Conservation (phyloP, 2,329 filamentous ascomycete genomes). For the Aspergillus pseudonomiae region DNA sequence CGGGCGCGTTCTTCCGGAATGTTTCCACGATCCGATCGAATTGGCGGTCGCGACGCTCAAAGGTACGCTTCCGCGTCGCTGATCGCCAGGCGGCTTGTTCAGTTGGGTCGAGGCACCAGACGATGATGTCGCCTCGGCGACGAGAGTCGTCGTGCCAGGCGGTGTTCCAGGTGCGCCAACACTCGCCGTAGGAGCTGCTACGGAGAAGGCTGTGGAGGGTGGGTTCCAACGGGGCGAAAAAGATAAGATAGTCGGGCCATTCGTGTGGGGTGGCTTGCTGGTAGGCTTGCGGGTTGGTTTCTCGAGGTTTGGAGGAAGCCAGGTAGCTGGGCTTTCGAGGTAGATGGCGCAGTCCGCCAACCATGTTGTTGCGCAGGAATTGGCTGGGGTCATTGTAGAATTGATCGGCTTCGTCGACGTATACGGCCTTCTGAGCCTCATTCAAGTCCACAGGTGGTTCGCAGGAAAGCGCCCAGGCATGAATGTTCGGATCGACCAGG, state of each 20-base stretch:
- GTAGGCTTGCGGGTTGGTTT: slow-evolving; percentile 7
- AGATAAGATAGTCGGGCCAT: slow-evolving; percentile 54
- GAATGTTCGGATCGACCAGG: slow-evolving; percentile 72
- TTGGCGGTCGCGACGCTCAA: slow-evolving; percentile 33
- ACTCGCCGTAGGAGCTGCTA: slow-evolving; percentile 57
- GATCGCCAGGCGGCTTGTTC: slow-evolving; percentile 42
- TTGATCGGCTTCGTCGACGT: slow-evolving; percentile 86
- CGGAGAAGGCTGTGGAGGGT: slow-evolving; percentile 49
- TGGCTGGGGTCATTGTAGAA: slow-evolving; percentile 72
- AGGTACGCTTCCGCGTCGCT: slow-evolving; percentile 25
- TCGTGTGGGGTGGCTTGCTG: slow-evolving; percentile 29
- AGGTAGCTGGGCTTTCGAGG: slow-evolving; percentile 39
- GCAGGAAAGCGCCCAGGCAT: slow-evolving; percentile 84
- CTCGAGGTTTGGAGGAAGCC: slow-evolving; percentile 5
- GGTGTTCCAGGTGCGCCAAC: slow-evolving; percentile 63
- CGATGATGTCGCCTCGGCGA: slow-evolving; percentile 63
- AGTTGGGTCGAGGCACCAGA: slow-evolving; percentile 55
- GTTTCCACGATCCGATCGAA: slow-evolving; percentile 41
- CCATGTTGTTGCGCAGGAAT: slow-evolving; percentile 63
- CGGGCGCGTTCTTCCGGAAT: slow-evolving; percentile 29
- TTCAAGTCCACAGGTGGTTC: slow-evolving; percentile 79
- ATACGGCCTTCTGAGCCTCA: slow-evolving; percentile 62
- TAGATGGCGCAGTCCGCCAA: slow-evolving; percentile 37
- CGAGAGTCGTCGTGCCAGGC: slow-evolving; percentile 66
- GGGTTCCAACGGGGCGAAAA: slow-evolving; percentile 62